Evolutionary conservation across 176 grass and related monocot genomes (phyloP).

Genomic region (Zea luxurians): DNA sequence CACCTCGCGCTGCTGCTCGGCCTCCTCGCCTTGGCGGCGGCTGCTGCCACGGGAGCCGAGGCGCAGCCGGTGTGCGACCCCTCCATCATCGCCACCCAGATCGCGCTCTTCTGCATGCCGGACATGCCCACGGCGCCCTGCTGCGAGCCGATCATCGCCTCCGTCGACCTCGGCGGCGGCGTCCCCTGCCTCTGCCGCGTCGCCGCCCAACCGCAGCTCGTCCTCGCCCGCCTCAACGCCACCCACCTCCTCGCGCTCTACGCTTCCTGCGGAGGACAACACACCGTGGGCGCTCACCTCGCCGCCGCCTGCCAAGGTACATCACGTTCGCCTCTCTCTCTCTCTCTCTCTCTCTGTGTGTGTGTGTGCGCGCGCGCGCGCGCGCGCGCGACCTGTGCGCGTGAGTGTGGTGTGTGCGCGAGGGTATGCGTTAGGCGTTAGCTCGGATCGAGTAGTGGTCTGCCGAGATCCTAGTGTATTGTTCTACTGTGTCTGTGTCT

Average conservation of each 20-base stretch:
- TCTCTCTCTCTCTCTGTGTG: not conserved
- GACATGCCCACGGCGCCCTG: constrained; percentile 30
- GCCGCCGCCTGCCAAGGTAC: constrained; percentile 35
- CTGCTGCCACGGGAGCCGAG: not conserved
- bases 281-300: constrained; percentile 23
- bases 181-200: constrained; percentile 40
- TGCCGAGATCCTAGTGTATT: not conserved
- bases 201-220: constrained; percentile 30
- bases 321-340: too few relatives aligned
- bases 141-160: constrained; percentile 27
- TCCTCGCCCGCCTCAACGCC: constrained; percentile 41
- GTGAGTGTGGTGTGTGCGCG: not conserved
- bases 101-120: constrained; percentile 18
- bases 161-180: constrained; percentile 32
- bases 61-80: constrained; percentile 14
- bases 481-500: not conserved
- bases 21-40: not conserved
- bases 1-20: constrained; percentile 12
- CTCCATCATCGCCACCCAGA: constrained; percentile 28
- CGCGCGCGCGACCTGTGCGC: too few relatives aligned
- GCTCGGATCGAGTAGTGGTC: not conserved
- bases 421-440: not conserved
- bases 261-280: constrained; percentile 29
- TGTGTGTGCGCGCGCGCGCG: not conserved
- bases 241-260: constrained; percentile 36